Evolutionary conservation across 257 asterid species (phyloP), one percentile per base, ranked within the genome.

Genomic region (Scutellaria galericulata): DNA sequence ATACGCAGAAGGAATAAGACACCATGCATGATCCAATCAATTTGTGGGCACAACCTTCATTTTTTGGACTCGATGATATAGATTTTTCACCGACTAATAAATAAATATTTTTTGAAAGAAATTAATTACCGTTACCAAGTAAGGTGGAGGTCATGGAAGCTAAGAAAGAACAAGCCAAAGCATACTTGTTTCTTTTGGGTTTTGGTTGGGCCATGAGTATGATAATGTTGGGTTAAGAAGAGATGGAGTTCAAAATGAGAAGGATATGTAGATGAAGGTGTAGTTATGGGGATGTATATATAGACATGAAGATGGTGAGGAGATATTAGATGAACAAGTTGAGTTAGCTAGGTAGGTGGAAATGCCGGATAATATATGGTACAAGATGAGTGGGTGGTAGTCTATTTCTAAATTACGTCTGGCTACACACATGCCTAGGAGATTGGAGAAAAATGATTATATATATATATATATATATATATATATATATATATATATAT

Each of bases 121-220:
- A 24, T 2, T 12, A 15, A 12, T 5, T 67, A 85, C 90, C 90
- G 51, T 85, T 83, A 47, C 90, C 90, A 24, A 85, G 86, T 47
- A 83, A 77, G 70, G 80, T 74, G 40, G 86, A 85, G 6, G 86
- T 78, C 78, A 76, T 66, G 40, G 87, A 85, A 59, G 87, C 90
- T 31, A 85, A 44, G 74, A 83, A 51, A 11, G 81, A 71, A 55
- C 84, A 81, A 68, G 83, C 84, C 18, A 85, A 44, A 45, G 84
- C 90, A 63, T 78, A 85, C 68, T 59, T 74, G 75, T 85, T 85
- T 61, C 68, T 66, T 8, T n/a, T n/a, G n/a, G n/a, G n/a, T n/a
- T n/a, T n/a, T n/a, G n/a, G 31, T 6, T 53, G 39, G 45, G 68
- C 79, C 82, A 78, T 78, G 27, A 22, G n/a, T 2, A 22, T 52